Conservation (phyloP, 495 filamentous ascomycete genomes). For the Hapsidospora chrysogenum region DNA sequence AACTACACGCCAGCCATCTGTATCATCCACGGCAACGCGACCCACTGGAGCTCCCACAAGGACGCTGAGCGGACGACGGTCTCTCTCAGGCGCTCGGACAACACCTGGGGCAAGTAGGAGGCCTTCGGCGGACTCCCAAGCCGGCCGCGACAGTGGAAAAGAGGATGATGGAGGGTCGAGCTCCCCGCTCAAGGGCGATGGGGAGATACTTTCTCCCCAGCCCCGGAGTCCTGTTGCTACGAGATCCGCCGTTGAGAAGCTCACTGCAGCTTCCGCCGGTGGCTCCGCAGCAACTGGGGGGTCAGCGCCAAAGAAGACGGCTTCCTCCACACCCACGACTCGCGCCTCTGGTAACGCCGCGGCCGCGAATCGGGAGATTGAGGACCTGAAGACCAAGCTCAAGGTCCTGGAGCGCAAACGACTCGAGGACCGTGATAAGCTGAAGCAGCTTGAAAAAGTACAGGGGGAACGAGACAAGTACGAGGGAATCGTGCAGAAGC, state of each 20-base stretch:
- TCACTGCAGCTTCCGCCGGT: conserved; percentile 19
- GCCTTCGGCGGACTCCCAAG: conserved; percentile 21
- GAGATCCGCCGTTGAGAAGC: conserved; percentile 26
- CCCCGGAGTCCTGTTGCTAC: conserved; percentile 28
- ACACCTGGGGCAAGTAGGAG: too few species aligned
- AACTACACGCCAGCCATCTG: conserved; percentile 16
- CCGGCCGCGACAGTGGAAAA: conserved; percentile 16
- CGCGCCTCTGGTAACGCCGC: conserved; percentile 16
- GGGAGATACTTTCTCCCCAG: conserved; percentile 22
- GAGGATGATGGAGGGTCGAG: conserved; percentile 14
- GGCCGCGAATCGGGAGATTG: conserved; percentile 46
- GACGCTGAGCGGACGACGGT: conserved; percentile 16
- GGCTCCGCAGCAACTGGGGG: conserved; percentile 11
- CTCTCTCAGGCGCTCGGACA: conserved; percentile 15
- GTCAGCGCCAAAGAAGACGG: conserved; percentile 12
- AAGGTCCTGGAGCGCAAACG: conserved; percentile 69
- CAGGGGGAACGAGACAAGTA: conserved; percentile 74
- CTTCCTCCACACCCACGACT: conserved; percentile 10
- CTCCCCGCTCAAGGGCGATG: conserved; percentile 23
- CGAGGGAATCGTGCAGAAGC: conserved; percentile 75
- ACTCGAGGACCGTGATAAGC: conserved; percentile 70
- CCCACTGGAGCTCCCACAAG: conserved; percentile 14
- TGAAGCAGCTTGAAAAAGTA: conserved; percentile 60
- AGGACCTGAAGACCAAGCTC: conserved; percentile 65
- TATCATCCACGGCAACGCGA: conserved; percentile 14